A percentile compares a stretch with the other conserved stretches of the same genome.
Conservation (phyloP, 805 yeast species). For the Yarrowia hollandica region DNA sequence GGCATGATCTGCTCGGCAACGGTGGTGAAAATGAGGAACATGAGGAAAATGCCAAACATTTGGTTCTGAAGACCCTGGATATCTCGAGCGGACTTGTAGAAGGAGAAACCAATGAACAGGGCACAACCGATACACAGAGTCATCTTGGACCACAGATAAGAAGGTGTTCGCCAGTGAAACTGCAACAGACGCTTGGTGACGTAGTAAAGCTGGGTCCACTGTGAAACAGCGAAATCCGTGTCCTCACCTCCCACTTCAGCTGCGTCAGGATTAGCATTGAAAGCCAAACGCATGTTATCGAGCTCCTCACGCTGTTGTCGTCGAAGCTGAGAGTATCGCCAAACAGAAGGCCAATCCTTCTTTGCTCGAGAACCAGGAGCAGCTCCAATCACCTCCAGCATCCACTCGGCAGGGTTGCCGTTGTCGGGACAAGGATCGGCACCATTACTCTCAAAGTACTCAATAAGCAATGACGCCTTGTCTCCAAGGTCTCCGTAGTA, state of each 20-base stretch:
- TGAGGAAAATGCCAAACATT: constrained; percentile 75
- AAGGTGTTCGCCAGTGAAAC: constrained; percentile 67
- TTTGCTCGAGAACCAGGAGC: constrained; percentile 42
- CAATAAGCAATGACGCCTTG: constrained; percentile 56
- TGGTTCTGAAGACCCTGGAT: constrained; percentile 77
- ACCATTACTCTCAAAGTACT: constrained; percentile 66
- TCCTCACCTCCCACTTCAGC: constrained; percentile 40
- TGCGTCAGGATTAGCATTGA: constrained; percentile 44
- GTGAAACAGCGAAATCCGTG: constrained; percentile 49
- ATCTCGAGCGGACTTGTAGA: constrained; percentile 62
- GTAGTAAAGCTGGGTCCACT: constrained; percentile 45
- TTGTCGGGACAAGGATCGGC: constrained; percentile 64
- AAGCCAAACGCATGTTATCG: constrained; percentile 60
- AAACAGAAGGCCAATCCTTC: constrained; percentile 56
- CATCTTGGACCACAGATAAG: constrained; percentile 58
- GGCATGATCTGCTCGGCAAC: constrained; percentile 66
- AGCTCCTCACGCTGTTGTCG: constrained; percentile 57
- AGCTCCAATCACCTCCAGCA: constrained; percentile 61
- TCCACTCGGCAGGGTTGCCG: constrained; percentile 90
- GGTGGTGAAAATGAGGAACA: constrained; percentile 54
- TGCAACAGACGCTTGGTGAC: constrained; percentile 55
- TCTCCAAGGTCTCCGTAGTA: constrained; percentile 74
- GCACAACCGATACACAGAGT: constrained; percentile 54
- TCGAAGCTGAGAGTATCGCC: constrained; percentile 70
- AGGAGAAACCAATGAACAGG: constrained; percentile 67